phyloP scores from a whole-genome alignment of 805 yeast species.

The Pichia phayaonensis region DNA sequence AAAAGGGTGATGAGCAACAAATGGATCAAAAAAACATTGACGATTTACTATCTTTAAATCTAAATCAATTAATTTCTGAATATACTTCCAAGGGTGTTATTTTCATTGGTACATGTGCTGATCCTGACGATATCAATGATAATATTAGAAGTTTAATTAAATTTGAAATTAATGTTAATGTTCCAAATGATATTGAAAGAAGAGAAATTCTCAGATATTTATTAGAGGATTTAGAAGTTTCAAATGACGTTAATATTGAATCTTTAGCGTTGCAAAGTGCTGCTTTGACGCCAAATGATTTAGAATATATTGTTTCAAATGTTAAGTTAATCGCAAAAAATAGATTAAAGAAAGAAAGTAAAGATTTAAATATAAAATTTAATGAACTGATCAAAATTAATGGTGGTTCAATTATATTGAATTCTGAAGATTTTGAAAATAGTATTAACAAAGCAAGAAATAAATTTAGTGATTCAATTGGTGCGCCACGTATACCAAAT shows the following conservation, averaged over 20 bases:
- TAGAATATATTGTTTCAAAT: constrained; percentile 58
- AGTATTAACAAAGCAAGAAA: constrained; percentile 78
- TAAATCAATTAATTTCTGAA: constrained; percentile 51
- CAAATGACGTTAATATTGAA: constrained; percentile 46
- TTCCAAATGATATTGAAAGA: constrained; percentile 77
- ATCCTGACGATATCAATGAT: constrained; percentile 61
- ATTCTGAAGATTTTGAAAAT: constrained; percentile 54
- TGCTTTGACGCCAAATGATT: constrained; percentile 82
- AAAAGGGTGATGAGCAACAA: constrained; percentile 52
- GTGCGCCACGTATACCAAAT: constrained; percentile 93
- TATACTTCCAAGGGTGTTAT: constrained; percentile 41
- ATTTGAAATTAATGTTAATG: constrained; percentile 69
- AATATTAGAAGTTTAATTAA: constrained; percentile 59
- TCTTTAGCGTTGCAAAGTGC: constrained; percentile 80
- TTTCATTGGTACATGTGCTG: constrained; percentile 60
- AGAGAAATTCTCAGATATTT: constrained; percentile 49
- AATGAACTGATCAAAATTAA: constrained; percentile 37
- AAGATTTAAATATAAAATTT: constrained; percentile 16
- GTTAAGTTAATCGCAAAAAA: constrained; percentile 54
- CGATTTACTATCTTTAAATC: constrained; percentile 42
- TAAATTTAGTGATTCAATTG: constrained; percentile 88
- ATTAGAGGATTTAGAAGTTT: constrained; percentile 20
- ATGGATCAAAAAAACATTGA: constrained; percentile 19
- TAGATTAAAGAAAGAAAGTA: constrained; percentile 34
- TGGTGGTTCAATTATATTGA: constrained; percentile 47